phyloP scores from a whole-genome alignment of 106 monocot genomes.

The Gastrodia elata region DNA sequence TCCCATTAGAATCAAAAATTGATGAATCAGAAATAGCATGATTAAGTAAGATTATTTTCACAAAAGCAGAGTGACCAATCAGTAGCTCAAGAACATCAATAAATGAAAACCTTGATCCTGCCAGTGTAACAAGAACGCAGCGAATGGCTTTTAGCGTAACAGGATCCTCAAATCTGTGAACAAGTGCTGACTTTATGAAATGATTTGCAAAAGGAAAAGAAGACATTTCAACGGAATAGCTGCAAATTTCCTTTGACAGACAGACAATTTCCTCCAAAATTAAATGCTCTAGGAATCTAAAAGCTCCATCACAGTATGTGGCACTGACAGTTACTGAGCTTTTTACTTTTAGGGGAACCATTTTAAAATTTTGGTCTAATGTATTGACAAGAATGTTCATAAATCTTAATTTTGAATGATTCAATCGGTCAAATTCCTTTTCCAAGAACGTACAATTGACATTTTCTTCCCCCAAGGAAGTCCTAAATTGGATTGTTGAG shows the following conservation, averaged over 20 bases:
- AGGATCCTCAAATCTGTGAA: slow-evolving; percentile 79
- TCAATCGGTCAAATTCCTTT: slow-evolving; percentile 33
- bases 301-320: slow-evolving; percentile 14
- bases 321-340: neutral
- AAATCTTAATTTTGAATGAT: slow-evolving; percentile 44
- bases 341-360: slow-evolving; percentile 21
- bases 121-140: slow-evolving; percentile 41
- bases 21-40: slow-evolving; percentile 20
- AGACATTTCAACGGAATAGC: slow-evolving; percentile 20
- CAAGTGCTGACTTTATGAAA: slow-evolving; percentile 67
- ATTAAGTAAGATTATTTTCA: slow-evolving; percentile 24
- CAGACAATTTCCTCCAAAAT: slow-evolving; percentile 59
- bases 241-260: slow-evolving; percentile 31
- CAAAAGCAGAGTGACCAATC: slow-evolving; percentile 75
- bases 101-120: slow-evolving; percentile 35
- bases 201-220: slow-evolving; percentile 40
- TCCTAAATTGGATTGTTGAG: slow-evolving; percentile 1
- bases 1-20: slow-evolving; percentile 20
- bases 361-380: slow-evolving; percentile 38
- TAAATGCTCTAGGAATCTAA: slow-evolving; percentile 51
- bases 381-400: slow-evolving; percentile 45
- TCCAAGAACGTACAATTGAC: slow-evolving; percentile 1
- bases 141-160: slow-evolving; percentile 55
- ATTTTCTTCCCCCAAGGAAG: slow-evolving; percentile 10
- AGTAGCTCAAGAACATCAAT: slow-evolving; percentile 55